These are phyloP conservation scores for Boletus sensibilis DNA, from an alignment of 768 basidiomycete genomes.

Conservation along the genomic window DNA sequence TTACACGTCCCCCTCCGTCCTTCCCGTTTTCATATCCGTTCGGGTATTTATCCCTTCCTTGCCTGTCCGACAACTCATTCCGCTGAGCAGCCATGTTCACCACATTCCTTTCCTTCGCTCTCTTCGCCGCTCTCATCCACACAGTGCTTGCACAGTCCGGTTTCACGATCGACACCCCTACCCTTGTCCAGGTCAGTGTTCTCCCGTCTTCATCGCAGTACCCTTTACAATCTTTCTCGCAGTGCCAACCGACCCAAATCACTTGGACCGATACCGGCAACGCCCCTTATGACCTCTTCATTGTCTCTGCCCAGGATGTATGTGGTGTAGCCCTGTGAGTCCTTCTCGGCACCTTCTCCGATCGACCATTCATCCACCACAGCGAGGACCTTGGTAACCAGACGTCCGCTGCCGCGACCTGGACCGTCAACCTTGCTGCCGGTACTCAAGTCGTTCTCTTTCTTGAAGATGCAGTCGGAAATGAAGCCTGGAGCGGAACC, in stretches of 20 bases:
- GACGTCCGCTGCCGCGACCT: conserved; percentile 42
- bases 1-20: neutral
- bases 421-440: conserved; percentile 40
- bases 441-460: conserved; percentile 52
- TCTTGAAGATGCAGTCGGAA: conserved; percentile 47
- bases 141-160: conserved; percentile 47
- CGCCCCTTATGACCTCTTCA: conserved; percentile 57
- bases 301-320: conserved; percentile 50
- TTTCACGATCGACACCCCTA: conserved; percentile 53
- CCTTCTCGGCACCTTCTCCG: neutral
- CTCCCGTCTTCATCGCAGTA: neutral
- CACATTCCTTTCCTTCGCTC: conserved; percentile 72
- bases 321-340: conserved; percentile 64
- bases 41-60: conserved; percentile 12
- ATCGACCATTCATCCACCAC: conserved; percentile 6
- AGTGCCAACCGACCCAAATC: conserved; percentile 51
- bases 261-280: conserved; percentile 45
- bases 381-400: conserved; percentile 64
- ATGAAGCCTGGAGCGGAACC: conserved; percentile 66
- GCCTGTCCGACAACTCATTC: neutral
- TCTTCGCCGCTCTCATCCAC: conserved; percentile 57
- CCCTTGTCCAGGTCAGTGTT: conserved; percentile 50
- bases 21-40: conserved; percentile 16
- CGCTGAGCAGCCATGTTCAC: conserved; percentile 57
- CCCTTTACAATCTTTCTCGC: neutral